These are phyloP conservation scores for Sextonia rubra DNA, from an alignment of 164 flowering plant genomes.

Conservation along the genomic window DNA sequence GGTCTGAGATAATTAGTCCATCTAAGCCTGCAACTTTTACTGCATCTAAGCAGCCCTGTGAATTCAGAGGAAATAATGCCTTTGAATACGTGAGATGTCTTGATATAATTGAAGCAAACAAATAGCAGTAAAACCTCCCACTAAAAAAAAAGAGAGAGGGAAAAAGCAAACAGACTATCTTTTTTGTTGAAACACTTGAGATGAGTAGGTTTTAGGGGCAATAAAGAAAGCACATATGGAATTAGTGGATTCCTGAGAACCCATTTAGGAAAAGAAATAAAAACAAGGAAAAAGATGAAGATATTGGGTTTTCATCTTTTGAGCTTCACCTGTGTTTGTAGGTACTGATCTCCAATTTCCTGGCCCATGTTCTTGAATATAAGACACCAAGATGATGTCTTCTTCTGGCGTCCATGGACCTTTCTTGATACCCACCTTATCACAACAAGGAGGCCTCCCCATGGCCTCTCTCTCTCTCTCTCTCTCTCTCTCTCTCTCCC, in stretches of 20 bases:
- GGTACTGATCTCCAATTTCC: constrained; percentile 41
- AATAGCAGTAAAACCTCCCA: neutral
- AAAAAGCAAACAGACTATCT: too few species aligned
- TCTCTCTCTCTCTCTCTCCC: constrained; percentile 5
- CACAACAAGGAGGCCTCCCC: constrained; percentile 83
- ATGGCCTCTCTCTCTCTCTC: constrained; percentile 23
- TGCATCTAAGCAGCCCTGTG: constrained; percentile 77
- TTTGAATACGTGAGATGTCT: neutral
- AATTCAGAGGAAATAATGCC: neutral
- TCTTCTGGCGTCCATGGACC: constrained; percentile 99
- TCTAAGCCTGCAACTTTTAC: constrained; percentile 93
- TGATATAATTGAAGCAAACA: neutral
- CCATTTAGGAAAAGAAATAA: neutral
- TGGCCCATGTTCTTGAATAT: constrained; percentile 68
- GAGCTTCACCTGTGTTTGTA: constrained; percentile 25
- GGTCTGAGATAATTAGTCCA: constrained; percentile 95
- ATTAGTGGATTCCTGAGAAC: neutral
- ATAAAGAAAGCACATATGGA: neutral
- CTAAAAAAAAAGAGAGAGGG: neutral
- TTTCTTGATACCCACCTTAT: constrained; percentile 82
- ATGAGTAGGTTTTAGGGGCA: neutral
- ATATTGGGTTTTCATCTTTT: neutral
- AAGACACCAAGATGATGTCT: constrained; percentile 44
- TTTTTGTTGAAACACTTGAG: too few species aligned
- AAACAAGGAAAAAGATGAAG: neutral